Evolutionary conservation across 2,329 filamentous ascomycete genomes (phyloP), one percentile per base, ranked within the genome.

Genomic region (Trichoderma simmonsii): DNA sequence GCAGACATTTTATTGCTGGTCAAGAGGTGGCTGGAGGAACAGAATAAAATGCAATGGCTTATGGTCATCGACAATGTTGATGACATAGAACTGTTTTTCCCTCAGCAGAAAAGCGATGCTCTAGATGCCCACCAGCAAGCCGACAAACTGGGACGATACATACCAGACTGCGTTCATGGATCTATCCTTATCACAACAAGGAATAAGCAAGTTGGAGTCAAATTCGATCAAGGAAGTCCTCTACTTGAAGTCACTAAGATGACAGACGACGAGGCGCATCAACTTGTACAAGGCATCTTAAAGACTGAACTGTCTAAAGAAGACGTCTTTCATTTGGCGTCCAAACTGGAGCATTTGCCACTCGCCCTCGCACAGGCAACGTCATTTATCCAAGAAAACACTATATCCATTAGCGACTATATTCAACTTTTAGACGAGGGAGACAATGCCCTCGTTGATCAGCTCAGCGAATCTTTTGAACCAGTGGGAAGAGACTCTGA

Each of bases 321-420:
- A n/a, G n/a, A n/a, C n/a, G n/a, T n/a, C n/a, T n/a, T n/a, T n/a
- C n/a, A n/a, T n/a, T 73, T 82, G 3, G 75, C 77, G 0, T 74
- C 75, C 63, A 76, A 75, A 2, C 75, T 81, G 7, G 78, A 79
- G 24, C 71, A 80, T 26, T 72, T 82, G 0, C 80, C 81, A 1
- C 77, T 82, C 32, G 80, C 81, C 0, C 71, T 82, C 1, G 77
- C 72, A 30, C 80, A 82, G 69, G 81, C 79, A 4, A 75, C 79
- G 2, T 76, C 79, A 3, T 83, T 79, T 66, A 81, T 83, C 4
- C 73, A 76, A 21, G 74, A 77, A 34, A 80, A 79, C 7, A 69
- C 48, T 3, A 77, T 79, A 4, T 64, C 77, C 0, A 56, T 80
- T 1, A n/a, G 51, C 3, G 7, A 73, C 2, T 83, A 83, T 60